phyloP scores from a whole-genome alignment of 2,329 filamentous ascomycete genomes.

The Ceratocystis albifundus region DNA sequence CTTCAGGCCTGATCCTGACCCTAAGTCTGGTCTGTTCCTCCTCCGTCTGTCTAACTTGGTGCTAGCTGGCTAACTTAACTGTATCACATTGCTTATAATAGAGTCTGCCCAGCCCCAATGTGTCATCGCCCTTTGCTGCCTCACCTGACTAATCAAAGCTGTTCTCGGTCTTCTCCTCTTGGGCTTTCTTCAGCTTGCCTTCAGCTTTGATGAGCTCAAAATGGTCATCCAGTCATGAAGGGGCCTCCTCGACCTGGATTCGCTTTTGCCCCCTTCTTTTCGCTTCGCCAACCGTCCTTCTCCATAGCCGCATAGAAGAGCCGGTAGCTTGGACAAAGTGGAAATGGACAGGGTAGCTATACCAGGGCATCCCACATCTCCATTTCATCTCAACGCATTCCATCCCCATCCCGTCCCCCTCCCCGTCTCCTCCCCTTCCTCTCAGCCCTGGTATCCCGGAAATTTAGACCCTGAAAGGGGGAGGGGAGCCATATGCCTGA shows the following conservation, averaged over 20 bases:
- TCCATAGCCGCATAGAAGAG: neutral
- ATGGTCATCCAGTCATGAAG: neutral
- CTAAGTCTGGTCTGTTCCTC: neutral
- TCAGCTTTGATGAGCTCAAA: neutral
- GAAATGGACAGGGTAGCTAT: constrained; percentile 5
- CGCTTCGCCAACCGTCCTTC: neutral
- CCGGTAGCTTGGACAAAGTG: neutral
- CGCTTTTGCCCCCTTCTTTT: neutral
- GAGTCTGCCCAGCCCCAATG: neutral
- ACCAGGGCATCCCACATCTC: neutral
- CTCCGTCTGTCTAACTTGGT: neutral
- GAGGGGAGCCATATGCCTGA: neutral
- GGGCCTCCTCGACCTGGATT: neutral
- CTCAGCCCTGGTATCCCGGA: constrained; percentile 8
- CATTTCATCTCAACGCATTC: neutral
- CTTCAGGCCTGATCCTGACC: neutral
- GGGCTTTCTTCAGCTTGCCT: neutral
- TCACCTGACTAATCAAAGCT: neutral
- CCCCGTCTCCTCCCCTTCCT: neutral
- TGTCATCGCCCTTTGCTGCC: neutral
- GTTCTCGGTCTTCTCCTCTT: neutral
- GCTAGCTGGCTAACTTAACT: neutral
- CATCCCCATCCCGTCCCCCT: neutral
- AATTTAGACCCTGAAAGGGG: constrained; percentile 8
- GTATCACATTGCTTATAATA: neutral